phyloP scores from a whole-genome alignment of 1,284 basidiomycete species.

The Malassezia furfur region DNA sequence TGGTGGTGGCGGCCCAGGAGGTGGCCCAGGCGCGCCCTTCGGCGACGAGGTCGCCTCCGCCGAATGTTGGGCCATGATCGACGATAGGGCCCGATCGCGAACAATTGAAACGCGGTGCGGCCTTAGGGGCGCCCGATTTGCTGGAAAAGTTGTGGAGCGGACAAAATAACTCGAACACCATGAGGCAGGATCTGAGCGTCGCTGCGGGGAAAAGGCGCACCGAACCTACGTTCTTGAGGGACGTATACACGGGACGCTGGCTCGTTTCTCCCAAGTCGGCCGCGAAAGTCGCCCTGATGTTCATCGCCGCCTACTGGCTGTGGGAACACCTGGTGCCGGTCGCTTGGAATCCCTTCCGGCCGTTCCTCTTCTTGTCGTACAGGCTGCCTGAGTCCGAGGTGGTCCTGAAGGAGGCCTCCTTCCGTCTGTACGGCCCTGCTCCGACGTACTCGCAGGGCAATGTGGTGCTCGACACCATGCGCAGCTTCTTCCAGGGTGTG shows the following conservation, averaged over 20 bases:
- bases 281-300: slow-evolving; percentile 57
- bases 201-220: neutral
- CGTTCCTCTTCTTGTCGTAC: slow-evolving; percentile 69
- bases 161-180: neutral
- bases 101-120: no score
- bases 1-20: slow-evolving; percentile 20
- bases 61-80: neutral
- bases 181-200: neutral
- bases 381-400: slow-evolving; percentile 52
- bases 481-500: slow-evolving; percentile 14
- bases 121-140: no score
- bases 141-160: no score
- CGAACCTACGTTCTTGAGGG: neutral
- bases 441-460: slow-evolving; percentile 7
- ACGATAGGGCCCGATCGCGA: neutral
- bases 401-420: slow-evolving; percentile 49
- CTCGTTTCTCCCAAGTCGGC: slow-evolving; percentile 36
- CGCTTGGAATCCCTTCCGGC: slow-evolving; percentile 64
- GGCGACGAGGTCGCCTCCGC: neutral
- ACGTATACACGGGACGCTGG: slow-evolving; percentile 23
- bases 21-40: slow-evolving; percentile 2
- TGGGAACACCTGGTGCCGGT: slow-evolving; percentile 57
- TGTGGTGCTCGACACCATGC: slow-evolving; percentile 16
- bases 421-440: slow-evolving; percentile 13
- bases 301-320: slow-evolving; percentile 62